Evolutionary conservation across 306 rosid genomes (phyloP).

Genomic region (Prunus mongolica): DNA sequence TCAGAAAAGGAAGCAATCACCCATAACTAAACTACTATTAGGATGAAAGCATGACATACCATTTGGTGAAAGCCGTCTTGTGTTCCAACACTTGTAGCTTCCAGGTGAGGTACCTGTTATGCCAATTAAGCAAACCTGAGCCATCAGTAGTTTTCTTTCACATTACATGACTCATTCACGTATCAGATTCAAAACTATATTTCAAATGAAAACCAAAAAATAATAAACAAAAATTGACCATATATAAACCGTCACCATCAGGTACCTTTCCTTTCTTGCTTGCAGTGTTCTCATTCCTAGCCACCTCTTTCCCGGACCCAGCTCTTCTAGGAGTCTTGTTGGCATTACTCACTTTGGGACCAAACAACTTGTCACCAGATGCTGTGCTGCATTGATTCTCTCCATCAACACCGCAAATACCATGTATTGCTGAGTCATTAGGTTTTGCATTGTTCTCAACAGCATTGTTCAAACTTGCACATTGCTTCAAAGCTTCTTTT

Average conservation of each 20-base stretch:
- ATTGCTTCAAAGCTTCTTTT: conserved; percentile 27
- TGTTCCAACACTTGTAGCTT: conserved; percentile 1
- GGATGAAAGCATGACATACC: conserved; percentile 8
- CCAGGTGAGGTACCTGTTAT: conserved; percentile 14
- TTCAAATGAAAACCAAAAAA: not conserved
- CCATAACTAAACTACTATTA: not conserved
- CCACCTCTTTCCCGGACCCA: conserved; percentile 11
- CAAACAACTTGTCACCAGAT: conserved; percentile 11
- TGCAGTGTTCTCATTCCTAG: conserved; percentile 6
- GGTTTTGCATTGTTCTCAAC: conserved; percentile 18
- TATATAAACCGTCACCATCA: not conserved
- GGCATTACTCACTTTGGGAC: conserved; percentile 6
- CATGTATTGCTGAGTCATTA: not conserved
- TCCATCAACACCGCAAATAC: conserved; percentile 12
- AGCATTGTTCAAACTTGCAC: conserved; percentile 12
- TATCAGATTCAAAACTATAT: not conserved
- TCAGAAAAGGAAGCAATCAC: not conserved
- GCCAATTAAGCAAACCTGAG: not conserved
- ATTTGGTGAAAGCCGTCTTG: conserved; percentile 1
- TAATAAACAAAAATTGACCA: not conserved
- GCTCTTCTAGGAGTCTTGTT: conserved; percentile 15
- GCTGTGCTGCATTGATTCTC: conserved; percentile 13
- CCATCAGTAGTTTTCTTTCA: not conserved
- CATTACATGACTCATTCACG: not conserved
- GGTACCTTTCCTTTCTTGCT: conserved; percentile 24